Evolutionary conservation across 1,284 basidiomycete genomes (phyloP).

Genomic region (Cryptococcus maquisensis): DNA sequence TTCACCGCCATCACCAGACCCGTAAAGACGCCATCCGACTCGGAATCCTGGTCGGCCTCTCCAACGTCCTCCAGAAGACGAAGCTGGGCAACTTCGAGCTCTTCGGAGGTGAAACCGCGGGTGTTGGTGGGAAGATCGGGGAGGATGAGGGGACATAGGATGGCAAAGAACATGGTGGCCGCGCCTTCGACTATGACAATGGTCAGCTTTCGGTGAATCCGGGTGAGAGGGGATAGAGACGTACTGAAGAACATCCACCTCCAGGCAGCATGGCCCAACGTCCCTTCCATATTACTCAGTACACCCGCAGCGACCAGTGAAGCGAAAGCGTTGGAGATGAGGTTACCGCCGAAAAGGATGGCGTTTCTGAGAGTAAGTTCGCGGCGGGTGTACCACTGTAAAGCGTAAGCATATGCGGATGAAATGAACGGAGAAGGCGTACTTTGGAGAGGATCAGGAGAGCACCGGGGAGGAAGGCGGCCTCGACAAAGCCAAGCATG

Average conservation of each 20-base stretch:
- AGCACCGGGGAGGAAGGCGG: slow-evolving; percentile 39
- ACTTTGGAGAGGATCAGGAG: slow-evolving; percentile 55
- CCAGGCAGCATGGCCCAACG: slow-evolving; percentile 65
- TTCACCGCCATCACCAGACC: slow-evolving; percentile 60
- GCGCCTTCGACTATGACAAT: slow-evolving; percentile 27
- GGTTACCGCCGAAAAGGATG: slow-evolving; percentile 61
- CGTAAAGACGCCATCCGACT: slow-evolving; percentile 29
- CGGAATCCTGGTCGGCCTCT: slow-evolving; percentile 54
- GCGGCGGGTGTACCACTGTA: slow-evolving; percentile 35
- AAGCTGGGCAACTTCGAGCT: slow-evolving; percentile 63
- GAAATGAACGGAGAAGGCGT: neutral
- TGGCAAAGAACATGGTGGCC: slow-evolving; percentile 56
- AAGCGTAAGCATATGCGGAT: too few species aligned
- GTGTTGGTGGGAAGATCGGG: slow-evolving; percentile 70
- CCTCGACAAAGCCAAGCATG: slow-evolving; percentile 27
- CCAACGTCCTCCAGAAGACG: slow-evolving; percentile 72
- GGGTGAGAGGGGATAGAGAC: slow-evolving; percentile 28
- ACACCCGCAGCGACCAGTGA: slow-evolving; percentile 71
- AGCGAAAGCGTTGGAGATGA: slow-evolving; percentile 74
- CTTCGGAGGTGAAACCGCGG: slow-evolving; percentile 58
- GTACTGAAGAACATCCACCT: slow-evolving; percentile 75
- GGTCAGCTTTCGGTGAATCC: neutral
- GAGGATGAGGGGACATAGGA: slow-evolving; percentile 61
- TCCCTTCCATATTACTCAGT: slow-evolving; percentile 63
- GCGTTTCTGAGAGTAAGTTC: slow-evolving; percentile 58